Conservation (phyloP, 768 basidiomycete genomes). For the Harrya chromipes region DNA sequence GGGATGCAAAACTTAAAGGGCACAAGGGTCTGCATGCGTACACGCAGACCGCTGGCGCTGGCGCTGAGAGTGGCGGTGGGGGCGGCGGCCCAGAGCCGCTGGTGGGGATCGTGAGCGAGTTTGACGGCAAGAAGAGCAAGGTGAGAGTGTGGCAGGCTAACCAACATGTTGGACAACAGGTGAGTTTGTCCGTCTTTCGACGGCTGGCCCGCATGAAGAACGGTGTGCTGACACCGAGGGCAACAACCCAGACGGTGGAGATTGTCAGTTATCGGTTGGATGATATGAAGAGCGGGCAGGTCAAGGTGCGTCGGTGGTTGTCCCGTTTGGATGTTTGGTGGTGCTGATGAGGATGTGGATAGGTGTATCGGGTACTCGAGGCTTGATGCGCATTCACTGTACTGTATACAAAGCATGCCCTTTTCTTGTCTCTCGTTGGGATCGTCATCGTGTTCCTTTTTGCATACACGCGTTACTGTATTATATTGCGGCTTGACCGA, state of each 20-base stretch:
- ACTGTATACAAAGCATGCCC: not conserved
- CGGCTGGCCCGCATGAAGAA: conserved; percentile 29
- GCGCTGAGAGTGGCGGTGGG: conserved; percentile 4
- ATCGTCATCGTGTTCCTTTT: not conserved
- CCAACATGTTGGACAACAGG: conserved; percentile 81
- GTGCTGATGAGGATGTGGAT: conserved; percentile 9
- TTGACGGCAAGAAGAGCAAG: conserved; percentile 86
- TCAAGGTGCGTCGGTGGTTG: conserved; percentile 51
- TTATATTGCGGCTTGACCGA: too few relatives aligned
- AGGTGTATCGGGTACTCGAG: conserved; percentile 43
- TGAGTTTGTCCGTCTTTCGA: conserved; percentile 36
- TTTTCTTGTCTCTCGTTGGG: not conserved
- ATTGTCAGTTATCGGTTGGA: conserved; percentile 84
- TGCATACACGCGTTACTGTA: not conserved
- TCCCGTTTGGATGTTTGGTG: not conserved
- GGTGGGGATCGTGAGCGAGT: conserved; percentile 76
- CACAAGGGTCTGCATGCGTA: conserved; percentile 78
- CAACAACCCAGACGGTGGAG: conserved; percentile 54
- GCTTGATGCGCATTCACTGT: conserved; percentile 24
- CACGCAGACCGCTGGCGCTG: conserved; percentile 51
- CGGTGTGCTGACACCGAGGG: conserved; percentile 36
- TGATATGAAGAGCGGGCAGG: conserved; percentile 80
- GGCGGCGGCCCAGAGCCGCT: conserved; percentile 43
- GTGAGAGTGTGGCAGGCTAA: conserved; percentile 84
- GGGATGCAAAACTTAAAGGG: conserved; percentile 76